Base-by-base conservation (phyloP, 2,329 filamentous ascomycete species). In the Lachnellula cervina region DNA sequence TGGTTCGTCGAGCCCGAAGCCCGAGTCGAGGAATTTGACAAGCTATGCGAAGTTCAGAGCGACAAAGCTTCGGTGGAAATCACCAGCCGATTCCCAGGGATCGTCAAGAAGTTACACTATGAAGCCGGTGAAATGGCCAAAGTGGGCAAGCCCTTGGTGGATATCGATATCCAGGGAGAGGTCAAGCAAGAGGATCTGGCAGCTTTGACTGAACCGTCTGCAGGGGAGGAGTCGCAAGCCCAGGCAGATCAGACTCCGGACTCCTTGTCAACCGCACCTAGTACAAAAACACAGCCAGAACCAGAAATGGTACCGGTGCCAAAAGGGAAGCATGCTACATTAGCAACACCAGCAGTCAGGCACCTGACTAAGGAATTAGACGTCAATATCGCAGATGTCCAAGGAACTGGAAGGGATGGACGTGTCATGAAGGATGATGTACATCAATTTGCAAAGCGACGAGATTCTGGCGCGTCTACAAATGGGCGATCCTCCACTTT, bases 1-100 rank as follows among this genome's bases (percentile, higher is more conserved):
- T 99, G 94, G 94, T 99, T 97, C 71, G 93, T 99, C 63, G 88
- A 97, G 74, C 91, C 95, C 49, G 93, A 92, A 56, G 94, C 94
- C 37, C 86, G 89, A 56, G 92, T 99, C 66, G 92, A 99, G 76
- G 93, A 99, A 76, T 99, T 96, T 81, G 94, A 95, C 65, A 94
- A 93, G 58, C 81, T 99, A 47, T 99, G 94, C 75, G 94, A 99
- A 76, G 95, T 99, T 45, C 94, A 97, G 72, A 97, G 92, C 67
- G 94, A 99, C 76, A 99, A 99, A 74, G 94, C 94, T 49, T 83
- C 84, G 1, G 83, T 86, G 21, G 82, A 97, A 80, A 99, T 99
- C 65, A 97, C 94, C 40, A 97, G 92, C 67, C 87, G 94, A 52
- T 99, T 96, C 72, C 86, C 92, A 56, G 94, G 94, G 21, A 88